Evolutionary conservation across 306 rosid species (phyloP).

Genomic region (Calophaca sinica): DNA sequence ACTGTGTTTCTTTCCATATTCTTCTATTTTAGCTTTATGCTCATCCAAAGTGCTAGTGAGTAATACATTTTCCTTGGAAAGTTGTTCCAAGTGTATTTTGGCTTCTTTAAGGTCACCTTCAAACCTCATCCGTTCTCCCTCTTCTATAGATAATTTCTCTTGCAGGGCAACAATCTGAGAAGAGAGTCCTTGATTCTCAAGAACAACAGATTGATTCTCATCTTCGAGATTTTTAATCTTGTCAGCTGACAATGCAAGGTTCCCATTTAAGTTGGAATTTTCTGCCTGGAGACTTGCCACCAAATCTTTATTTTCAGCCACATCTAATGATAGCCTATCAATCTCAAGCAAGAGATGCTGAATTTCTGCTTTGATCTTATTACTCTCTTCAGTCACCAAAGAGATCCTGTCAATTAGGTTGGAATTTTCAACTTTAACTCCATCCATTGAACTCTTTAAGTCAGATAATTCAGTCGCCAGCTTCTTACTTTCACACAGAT

Average conservation of each 20-base stretch:
- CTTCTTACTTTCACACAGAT: constrained; percentile 64
- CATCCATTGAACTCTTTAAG: constrained; percentile 54
- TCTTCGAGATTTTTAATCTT: constrained; percentile 65
- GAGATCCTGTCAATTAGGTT: constrained; percentile 59
- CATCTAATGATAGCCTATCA: constrained; percentile 60
- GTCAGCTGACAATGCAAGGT: constrained; percentile 59
- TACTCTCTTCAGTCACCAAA: constrained; percentile 62
- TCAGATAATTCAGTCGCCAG: constrained; percentile 62
- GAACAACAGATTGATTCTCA: constrained; percentile 59
- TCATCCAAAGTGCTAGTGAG: constrained; percentile 64
- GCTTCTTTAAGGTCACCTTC: constrained; percentile 65
- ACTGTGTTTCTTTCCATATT: constrained; percentile 49
- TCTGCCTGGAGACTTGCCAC: constrained; percentile 62
- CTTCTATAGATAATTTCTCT: constrained; percentile 59
- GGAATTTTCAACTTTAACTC: constrained; percentile 66
- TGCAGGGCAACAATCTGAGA: constrained; percentile 62
- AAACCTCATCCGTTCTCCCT: constrained; percentile 57
- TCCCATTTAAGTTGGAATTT: constrained; percentile 59
- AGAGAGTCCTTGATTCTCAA: constrained; percentile 62
- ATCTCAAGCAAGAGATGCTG: constrained; percentile 59
- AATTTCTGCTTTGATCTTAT: constrained; percentile 58
- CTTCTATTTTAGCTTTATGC: constrained; percentile 61
- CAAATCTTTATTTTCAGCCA: constrained; percentile 60
- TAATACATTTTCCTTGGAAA: constrained; percentile 65
- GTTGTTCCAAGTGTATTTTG: constrained; percentile 61